These are phyloP conservation scores for Colletotrichum trifolii DNA, from an alignment of 2,329 filamentous ascomycete genomes.

Conservation along the genomic window DNA sequence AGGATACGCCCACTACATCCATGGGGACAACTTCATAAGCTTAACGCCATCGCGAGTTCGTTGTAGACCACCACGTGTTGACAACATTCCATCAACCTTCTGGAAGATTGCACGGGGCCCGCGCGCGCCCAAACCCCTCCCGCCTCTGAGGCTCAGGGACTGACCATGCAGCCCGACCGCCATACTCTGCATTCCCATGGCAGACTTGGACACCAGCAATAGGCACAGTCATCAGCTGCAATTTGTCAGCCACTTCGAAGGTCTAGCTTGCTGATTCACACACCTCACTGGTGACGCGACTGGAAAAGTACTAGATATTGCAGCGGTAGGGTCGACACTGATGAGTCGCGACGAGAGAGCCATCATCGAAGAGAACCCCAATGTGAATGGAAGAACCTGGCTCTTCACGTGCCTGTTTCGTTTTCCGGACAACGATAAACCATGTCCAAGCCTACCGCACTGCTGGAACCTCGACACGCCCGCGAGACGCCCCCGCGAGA, in stretches of 20 bases:
- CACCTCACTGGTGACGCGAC: background rate
- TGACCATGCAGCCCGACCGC: background rate
- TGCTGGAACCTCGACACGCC: background rate
- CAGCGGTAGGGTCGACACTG: too few species aligned
- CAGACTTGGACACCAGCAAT: background rate
- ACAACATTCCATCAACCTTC: slow-evolving; percentile 3
- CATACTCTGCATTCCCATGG: background rate
- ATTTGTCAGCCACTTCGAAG: background rate
- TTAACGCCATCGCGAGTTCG: slow-evolving; percentile 7
- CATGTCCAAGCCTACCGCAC: background rate
- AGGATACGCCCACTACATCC: background rate
- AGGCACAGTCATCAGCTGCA: background rate
- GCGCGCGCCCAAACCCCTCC: too few species aligned
- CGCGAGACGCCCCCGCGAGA: background rate
- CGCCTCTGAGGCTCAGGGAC: background rate
- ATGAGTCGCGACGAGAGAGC: too few species aligned
- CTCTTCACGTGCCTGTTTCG: slow-evolving; percentile 3
- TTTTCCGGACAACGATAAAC: background rate
- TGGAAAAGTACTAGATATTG: too few species aligned
- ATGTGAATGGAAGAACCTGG: background rate
- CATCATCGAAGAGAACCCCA: too few species aligned
- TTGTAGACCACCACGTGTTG: slow-evolving; percentile 5
- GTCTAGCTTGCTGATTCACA: background rate
- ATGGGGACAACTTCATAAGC: background rate
- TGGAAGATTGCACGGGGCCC: slow-evolving; percentile 2